Percentiles rank a stretch among this genome's conserved stretches.
These are phyloP conservation scores for Xerophyta viscosa DNA, from an alignment of 106 monocot genomes.

Conservation along the genomic window DNA sequence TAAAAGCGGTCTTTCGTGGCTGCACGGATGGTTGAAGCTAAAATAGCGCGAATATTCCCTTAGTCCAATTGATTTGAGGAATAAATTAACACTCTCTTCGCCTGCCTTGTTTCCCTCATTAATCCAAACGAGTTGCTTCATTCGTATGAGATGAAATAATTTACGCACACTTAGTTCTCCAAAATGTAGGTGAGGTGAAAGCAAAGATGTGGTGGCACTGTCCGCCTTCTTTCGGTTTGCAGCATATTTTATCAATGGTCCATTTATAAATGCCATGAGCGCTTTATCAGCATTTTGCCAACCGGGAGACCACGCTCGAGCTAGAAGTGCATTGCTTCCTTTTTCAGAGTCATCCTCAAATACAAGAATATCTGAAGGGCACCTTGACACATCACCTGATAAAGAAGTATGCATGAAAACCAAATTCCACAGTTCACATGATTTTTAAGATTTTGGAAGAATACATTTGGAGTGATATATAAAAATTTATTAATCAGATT, in stretches of 20 bases:
- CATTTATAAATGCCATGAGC: constrained; percentile 59
- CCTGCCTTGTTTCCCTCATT: constrained; percentile 76
- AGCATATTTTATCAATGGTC: constrained; percentile 66
- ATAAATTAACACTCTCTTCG: constrained; percentile 82
- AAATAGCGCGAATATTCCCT: constrained; percentile 89
- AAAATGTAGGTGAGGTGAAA: constrained; percentile 91
- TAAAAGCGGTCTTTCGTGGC: constrained; percentile 79
- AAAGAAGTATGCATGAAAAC: no score
- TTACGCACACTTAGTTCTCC: constrained; percentile 91
- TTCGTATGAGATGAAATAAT: constrained; percentile 78
- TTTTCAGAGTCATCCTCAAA: constrained; percentile 86
- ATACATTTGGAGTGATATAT: no score
- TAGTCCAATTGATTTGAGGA: constrained; percentile 76
- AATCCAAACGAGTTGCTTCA: constrained; percentile 91
- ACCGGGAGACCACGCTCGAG: constrained; percentile 91
- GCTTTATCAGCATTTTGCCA: constrained; percentile 89
- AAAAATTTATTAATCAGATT: no score
- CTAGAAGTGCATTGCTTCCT: constrained; percentile 90
- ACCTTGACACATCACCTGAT: constrained; percentile 56
- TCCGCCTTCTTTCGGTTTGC: constrained; percentile 78
- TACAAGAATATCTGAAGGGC: constrained; percentile 55
- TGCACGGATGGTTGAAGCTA: constrained; percentile 89
- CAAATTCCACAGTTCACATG: no score
- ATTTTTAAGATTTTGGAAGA: no score
- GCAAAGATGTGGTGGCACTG: constrained; percentile 83